Conservation (phyloP, 257 asterid species). For the Nicotiana benthamiana region DNA sequence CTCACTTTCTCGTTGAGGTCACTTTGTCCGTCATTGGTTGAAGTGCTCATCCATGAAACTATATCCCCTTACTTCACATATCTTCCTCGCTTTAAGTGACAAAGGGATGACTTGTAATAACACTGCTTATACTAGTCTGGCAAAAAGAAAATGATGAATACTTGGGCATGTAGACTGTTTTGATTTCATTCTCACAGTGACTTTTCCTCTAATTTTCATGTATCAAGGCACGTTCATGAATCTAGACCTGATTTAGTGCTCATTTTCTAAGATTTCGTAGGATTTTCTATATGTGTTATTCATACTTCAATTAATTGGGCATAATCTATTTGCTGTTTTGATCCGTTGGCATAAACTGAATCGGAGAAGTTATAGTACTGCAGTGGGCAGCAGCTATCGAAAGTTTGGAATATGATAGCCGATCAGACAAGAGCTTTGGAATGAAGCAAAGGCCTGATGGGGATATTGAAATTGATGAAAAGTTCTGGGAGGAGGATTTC, state of each 20-base stretch:
- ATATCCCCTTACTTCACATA: too few relatives aligned
- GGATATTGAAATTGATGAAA: conserved; percentile 93
- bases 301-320: not conserved
- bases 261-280: not conserved
- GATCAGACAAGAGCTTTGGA: conserved; percentile 87
- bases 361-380: conserved; percentile 13
- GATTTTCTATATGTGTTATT: not conserved
- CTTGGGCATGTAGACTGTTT: not conserved
- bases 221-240: not conserved
- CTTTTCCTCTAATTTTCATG: not conserved
- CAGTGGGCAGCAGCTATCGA: conserved; percentile 99
- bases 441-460: conserved; percentile 98
- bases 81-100: too few relatives aligned
- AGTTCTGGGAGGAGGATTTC: conserved; percentile 95
- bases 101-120: too few relatives aligned
- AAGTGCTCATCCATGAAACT: too few relatives aligned
- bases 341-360: not conserved
- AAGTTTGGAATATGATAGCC: conserved; percentile 78
- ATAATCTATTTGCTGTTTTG: not conserved
- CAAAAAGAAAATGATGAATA: not conserved
- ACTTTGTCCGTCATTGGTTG: too few relatives aligned
- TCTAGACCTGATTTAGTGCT: not conserved
- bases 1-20: too few relatives aligned
- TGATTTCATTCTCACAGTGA: not conserved
- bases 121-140: not conserved